phyloP scores from a whole-genome alignment of 352 stramenopile genomes.

The Stramenopiles sp. region DNA sequence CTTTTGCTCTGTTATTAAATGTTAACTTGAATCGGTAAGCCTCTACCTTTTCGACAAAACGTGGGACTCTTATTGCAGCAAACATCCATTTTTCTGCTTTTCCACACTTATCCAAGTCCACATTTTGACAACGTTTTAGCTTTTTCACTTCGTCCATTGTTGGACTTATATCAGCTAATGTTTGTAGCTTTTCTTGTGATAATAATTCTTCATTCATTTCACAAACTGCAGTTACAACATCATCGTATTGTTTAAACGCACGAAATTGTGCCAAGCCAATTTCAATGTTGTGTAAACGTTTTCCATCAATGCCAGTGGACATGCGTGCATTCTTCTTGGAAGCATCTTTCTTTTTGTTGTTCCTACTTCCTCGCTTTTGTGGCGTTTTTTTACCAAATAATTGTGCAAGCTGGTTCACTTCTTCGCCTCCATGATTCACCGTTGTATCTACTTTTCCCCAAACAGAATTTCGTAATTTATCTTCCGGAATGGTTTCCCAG shows the following conservation, averaged over 20 bases:
- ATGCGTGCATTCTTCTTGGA: not conserved
- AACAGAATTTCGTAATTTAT: not conserved
- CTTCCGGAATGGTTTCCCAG: not conserved
- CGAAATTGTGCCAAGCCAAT: slow-evolving; percentile 11
- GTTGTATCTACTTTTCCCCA: not conserved
- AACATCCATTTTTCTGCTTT: not conserved
- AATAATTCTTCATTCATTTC: not conserved
- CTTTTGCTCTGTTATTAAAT: not conserved
- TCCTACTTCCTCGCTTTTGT: not conserved
- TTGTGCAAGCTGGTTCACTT: not conserved
- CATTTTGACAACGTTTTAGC: not conserved
- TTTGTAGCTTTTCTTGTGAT: not conserved
- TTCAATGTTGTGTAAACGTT: slow-evolving; percentile 9
- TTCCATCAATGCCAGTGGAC: slow-evolving; percentile 1
- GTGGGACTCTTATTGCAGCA: not conserved
- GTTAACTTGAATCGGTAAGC: not conserved
- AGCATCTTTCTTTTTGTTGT: not conserved
- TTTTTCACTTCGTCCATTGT: not conserved
- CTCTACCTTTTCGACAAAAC: not conserved
- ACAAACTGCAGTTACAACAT: not conserved
- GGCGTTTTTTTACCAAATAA: not conserved
- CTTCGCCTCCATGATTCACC: not conserved
- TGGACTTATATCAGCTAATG: not conserved
- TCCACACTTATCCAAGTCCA: not conserved
- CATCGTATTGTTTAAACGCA: not conserved